Percentiles rank a stretch among this genome's conserved stretches.
phyloP scores from a whole-genome alignment of 805 yeast genomes.

The Hemisphaericaspora nanyangensis region DNA sequence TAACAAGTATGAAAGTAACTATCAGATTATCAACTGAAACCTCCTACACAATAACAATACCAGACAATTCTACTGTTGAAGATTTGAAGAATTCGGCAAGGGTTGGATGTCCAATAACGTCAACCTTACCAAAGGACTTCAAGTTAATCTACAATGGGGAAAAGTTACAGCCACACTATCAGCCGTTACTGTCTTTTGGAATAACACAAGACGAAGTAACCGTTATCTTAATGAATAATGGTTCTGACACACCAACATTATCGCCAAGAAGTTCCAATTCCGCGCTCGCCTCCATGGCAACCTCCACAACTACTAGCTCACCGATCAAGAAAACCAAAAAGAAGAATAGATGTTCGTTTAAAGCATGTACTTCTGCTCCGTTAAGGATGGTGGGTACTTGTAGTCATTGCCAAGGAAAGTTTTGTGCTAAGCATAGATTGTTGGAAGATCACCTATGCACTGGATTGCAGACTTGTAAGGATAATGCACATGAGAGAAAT shows the following conservation, averaged over 20 bases:
- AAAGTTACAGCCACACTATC: conserved; percentile 28
- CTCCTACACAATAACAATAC: conserved; percentile 44
- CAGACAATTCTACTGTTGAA: conserved; percentile 49
- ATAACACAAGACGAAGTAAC: conserved; percentile 12
- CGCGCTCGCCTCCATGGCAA: conserved; percentile 7
- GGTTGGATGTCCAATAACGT: conserved; percentile 34
- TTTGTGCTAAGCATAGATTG: conserved; percentile 81
- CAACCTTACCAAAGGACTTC: conserved; percentile 33
- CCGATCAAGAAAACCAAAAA: conserved; percentile 29
- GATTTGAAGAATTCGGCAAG: conserved; percentile 46
- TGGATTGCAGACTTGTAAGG: conserved; percentile 77
- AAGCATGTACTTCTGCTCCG: conserved; percentile 61
- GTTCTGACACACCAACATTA: conserved; percentile 19
- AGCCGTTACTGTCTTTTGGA: conserved; percentile 19
- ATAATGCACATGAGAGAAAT: conserved; percentile 75
- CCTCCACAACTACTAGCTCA: conserved; percentile 15
- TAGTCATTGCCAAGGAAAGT: conserved; percentile 76
- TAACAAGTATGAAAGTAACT: conserved; percentile 51
- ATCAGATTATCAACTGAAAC: conserved; percentile 45
- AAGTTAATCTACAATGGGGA: conserved; percentile 39
- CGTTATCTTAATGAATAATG: conserved; percentile 27
- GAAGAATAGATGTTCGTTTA: conserved; percentile 49
- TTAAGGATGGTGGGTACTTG: conserved; percentile 76
- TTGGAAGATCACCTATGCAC: conserved; percentile 80
- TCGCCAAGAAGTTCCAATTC: conserved; percentile 8